phyloP scores from a whole-genome alignment of 1,284 basidiomycete genomes.

The Grifola frondosa region DNA sequence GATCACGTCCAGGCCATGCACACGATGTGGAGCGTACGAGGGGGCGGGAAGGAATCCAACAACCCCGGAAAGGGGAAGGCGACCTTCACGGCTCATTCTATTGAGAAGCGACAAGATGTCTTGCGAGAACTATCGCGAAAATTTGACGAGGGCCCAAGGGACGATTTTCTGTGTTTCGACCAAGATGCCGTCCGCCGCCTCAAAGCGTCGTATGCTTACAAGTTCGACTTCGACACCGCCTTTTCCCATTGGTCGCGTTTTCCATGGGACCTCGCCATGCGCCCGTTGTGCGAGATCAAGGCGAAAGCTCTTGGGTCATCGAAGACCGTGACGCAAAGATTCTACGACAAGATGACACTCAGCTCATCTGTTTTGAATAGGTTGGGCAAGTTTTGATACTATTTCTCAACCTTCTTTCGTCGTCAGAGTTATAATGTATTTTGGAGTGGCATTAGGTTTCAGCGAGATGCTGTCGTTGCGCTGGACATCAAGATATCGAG shows the following conservation, averaged over 20 bases:
- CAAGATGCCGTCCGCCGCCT: conserved; percentile 36
- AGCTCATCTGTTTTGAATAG: conserved; percentile 6
- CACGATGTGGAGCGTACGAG: conserved; percentile 24
- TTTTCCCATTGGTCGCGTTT: conserved; percentile 39
- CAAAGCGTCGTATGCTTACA: conserved; percentile 54
- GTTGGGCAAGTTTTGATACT: too few species aligned
- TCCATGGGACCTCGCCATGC: conserved; percentile 53
- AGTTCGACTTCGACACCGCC: conserved; percentile 33
- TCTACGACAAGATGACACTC: conserved; percentile 15
- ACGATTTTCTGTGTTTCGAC: conserved; percentile 10
- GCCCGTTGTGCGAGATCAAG: conserved; percentile 51
- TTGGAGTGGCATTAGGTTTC: too few species aligned
- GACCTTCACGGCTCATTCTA: conserved; percentile 41
- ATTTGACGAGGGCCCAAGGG: conserved; percentile 34
- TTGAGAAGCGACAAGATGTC: conserved; percentile 47
- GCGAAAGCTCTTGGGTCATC: conserved; percentile 28
- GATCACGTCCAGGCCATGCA: conserved; percentile 30
- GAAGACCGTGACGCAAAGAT: conserved; percentile 12
- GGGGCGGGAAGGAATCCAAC: background rate
- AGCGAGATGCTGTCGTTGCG: too few species aligned
- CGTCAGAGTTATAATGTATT: too few species aligned
- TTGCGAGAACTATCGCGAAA: conserved; percentile 41
- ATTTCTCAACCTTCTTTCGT: too few species aligned
- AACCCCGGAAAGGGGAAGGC: conserved; percentile 4
- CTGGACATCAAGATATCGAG: too few species aligned